These are phyloP conservation scores for Chloris gayana DNA, from an alignment of 176 grass and related monocot species.

Conservation along the genomic window DNA sequence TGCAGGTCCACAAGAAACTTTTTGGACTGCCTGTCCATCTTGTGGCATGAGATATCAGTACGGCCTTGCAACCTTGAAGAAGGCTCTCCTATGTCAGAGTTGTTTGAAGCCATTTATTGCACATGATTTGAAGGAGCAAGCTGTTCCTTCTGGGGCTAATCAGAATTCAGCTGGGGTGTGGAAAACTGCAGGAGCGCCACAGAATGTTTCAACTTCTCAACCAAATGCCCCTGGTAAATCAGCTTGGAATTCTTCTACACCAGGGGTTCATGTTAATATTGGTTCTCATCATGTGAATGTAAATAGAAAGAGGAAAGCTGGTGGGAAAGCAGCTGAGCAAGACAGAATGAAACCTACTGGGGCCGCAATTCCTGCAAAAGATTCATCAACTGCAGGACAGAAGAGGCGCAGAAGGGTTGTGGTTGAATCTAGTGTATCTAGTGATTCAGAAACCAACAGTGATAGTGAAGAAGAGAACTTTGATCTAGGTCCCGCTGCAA, in stretches of 20 bases:
- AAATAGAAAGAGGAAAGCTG: constrained; percentile 33
- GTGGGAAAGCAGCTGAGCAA: constrained; percentile 32
- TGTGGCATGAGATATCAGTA: constrained; percentile 95
- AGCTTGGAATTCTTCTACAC: constrained; percentile 34
- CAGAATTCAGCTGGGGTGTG: constrained; percentile 40
- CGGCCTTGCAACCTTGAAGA: constrained; percentile 68
- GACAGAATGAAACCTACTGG: constrained; percentile 46
- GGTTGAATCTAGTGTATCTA: constrained; percentile 60
- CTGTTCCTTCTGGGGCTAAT: constrained; percentile 43
- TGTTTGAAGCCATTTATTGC: constrained; percentile 86
- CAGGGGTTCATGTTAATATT: constrained; percentile 35
- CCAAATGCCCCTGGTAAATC: constrained; percentile 41
- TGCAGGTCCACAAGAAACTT: constrained; percentile 42
- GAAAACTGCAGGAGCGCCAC: constrained; percentile 44
- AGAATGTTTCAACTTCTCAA: constrained; percentile 41
- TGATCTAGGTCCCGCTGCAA: constrained; percentile 30
- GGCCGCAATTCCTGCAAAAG: constrained; percentile 40
- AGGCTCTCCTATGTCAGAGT: constrained; percentile 78
- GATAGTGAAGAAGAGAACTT: constrained; percentile 54
- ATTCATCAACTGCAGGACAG: constrained; percentile 44
- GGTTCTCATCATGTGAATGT: constrained; percentile 35
- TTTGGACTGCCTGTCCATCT: constrained; percentile 81
- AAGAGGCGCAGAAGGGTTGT: constrained; percentile 61
- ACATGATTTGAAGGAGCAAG: constrained; percentile 60
- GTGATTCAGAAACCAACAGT: constrained; percentile 46